A percentile compares a stretch with the other conserved stretches of the same genome.
Conservation (phyloP, 2,329 filamentous ascomycete genomes). For the Ceratocystis huliohia region DNA sequence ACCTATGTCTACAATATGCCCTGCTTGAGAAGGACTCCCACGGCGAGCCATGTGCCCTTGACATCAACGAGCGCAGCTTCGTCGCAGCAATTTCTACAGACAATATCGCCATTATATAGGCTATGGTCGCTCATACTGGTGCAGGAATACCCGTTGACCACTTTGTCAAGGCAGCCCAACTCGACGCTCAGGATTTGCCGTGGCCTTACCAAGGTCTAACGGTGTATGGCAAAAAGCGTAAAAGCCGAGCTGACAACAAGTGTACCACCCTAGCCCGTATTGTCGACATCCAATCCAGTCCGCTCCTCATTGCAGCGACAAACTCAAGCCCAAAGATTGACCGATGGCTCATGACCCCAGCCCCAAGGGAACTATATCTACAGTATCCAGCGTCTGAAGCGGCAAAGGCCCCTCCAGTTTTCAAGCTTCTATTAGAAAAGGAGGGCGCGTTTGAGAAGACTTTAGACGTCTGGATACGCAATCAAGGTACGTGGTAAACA, state of each 20-base stretch:
- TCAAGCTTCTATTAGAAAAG: slow-evolving; percentile 48
- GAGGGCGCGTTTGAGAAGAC: slow-evolving; percentile 51
- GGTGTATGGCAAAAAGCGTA: too few species aligned
- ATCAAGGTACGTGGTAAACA: slow-evolving; percentile 38
- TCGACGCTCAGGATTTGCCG: too few species aligned
- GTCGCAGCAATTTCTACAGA: slow-evolving; percentile 34
- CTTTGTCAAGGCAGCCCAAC: too few species aligned
- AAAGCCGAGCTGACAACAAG: too few species aligned
- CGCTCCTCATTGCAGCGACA: slow-evolving; percentile 46
- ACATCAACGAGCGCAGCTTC: slow-evolving; percentile 34
- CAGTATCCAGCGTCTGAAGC: slow-evolving; percentile 51
- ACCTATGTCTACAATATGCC: slow-evolving; percentile 37
- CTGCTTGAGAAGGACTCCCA: slow-evolving; percentile 27
- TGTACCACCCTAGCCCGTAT: too few species aligned
- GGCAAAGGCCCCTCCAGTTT: slow-evolving; percentile 46
- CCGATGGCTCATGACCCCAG: slow-evolving; percentile 66
- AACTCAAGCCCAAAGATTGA: slow-evolving; percentile 51
- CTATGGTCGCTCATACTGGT: slow-evolving; percentile 53
- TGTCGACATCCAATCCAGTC: slow-evolving; percentile 25
- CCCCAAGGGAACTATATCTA: slow-evolving; percentile 52
- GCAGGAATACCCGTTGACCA: slow-evolving; percentile 46
- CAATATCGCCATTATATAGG: slow-evolving; percentile 44
- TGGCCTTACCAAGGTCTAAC: too few species aligned
- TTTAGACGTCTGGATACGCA: slow-evolving; percentile 49
- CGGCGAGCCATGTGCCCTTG: slow-evolving; percentile 29